phyloP scores from a whole-genome alignment of 2,329 filamentous ascomycete species.

The Berkeleyomyces rouxiae region DNA sequence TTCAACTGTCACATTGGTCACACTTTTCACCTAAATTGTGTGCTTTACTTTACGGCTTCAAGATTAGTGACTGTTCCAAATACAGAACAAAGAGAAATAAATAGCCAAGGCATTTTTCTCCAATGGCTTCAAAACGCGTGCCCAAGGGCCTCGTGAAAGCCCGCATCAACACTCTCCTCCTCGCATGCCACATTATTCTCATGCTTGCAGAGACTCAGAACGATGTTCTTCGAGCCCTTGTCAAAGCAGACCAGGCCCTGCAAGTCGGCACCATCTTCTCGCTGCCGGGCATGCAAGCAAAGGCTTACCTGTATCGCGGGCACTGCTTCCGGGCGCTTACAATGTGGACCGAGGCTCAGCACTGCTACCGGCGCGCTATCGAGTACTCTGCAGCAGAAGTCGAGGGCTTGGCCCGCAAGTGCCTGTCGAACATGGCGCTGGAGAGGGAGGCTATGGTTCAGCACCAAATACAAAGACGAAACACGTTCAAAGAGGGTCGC shows the following conservation, averaged over 20 bases:
- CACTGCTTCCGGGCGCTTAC: slow-evolving; percentile 17
- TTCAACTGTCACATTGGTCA: no score
- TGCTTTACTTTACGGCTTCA: background rate
- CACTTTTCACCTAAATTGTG: no score
- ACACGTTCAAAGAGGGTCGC: background rate
- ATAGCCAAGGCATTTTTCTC: background rate
- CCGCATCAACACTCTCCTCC: slow-evolving; percentile 13
- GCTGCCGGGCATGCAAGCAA: slow-evolving; percentile 15
- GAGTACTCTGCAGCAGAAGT: slow-evolving; percentile 1
- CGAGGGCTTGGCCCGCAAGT: slow-evolving; percentile 1
- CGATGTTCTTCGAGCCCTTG: slow-evolving; percentile 13
- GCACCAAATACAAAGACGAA: slow-evolving; percentile 7
- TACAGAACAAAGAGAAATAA: background rate
- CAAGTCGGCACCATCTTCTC: slow-evolving; percentile 12
- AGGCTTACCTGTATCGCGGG: slow-evolving; percentile 17
- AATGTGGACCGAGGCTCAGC: slow-evolving; percentile 16
- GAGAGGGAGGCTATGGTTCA: slow-evolving; percentile 7
- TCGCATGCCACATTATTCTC: slow-evolving; percentile 14
- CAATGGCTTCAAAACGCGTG: slow-evolving; percentile 11
- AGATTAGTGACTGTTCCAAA: background rate
- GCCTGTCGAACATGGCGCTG: slow-evolving; percentile 7
- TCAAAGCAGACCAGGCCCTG: slow-evolving; percentile 15
- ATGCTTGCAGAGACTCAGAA: slow-evolving; percentile 12
- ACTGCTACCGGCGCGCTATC: slow-evolving; percentile 16
- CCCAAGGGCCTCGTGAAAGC: slow-evolving; percentile 13